Base-by-base conservation (phyloP, 192 early-diverging fungal genomes). In the Rhizophlyctis rosea region DNA sequence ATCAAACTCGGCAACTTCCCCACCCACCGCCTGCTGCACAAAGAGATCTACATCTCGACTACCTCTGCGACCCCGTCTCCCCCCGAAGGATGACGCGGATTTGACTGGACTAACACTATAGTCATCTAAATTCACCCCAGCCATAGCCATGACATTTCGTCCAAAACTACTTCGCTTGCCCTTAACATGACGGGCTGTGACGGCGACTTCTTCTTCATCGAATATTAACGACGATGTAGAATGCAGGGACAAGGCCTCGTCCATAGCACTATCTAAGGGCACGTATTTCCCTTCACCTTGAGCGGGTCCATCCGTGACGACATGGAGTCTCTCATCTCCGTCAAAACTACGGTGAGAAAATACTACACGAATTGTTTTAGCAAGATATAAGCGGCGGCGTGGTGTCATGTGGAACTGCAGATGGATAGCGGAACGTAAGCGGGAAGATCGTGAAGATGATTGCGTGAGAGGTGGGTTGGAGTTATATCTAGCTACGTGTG, bases 401-500 rank as follows among this genome's bases (percentile, higher is more conserved):
- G 74, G 64, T 2, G 79, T 81, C 39, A 76, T 81, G 55, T 79
- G 75, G 50, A 91, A 75, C 58, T 90, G 89, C 13, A 92, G 31
- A 65, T 92, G 90, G 54, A 92, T 87, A n/a, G 88, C 89, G 69
- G 87, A 89, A 48, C 83, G 76, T 29, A 90, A 61, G 70, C 67
- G 56, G 55, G 71, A 28, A 65, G 54, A 5, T n/a, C 54, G n/a
- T 60, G 59, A 47, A 28, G 34, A n/a, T 7, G 34, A 7, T 14
- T 32, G 13, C 24, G 7, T 4, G 4, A 25, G 34, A 13, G 54
- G 55, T 50, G 47, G 36, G n/a, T n/a, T n/a, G n/a, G n/a, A n/a
- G n/a, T n/a, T n/a, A n/a, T n/a, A n/a, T 35, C 16, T 16, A 30
- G 36, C 25, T 16, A 31, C 32, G 31, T 29, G 29, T 18, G 53